Conservation (phyloP, 1,139 yeast genomes). For the Blastobotrys buckinghamii region DNA sequence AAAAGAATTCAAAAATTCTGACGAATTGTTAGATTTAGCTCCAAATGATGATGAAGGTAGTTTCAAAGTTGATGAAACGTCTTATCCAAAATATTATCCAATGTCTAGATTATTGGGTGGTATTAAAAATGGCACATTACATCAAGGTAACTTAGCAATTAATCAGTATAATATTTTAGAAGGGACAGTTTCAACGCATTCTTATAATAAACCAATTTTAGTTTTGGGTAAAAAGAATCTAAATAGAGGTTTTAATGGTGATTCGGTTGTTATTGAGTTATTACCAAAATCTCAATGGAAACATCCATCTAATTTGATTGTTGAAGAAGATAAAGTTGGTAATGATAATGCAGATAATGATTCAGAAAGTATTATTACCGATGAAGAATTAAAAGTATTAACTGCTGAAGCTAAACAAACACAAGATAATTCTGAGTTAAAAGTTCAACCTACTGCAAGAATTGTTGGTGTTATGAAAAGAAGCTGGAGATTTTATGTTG, state of each 20-base stretch:
- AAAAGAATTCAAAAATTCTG: constrained; percentile 66
- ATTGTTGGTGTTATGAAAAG: constrained; percentile 86
- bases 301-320: constrained; percentile 68
- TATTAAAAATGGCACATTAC: constrained; percentile 74
- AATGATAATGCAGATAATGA: constrained; percentile 42
- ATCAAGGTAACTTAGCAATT: constrained; percentile 76
- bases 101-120: constrained; percentile 88
- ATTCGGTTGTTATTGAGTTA: constrained; percentile 83
- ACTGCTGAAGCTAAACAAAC: constrained; percentile 69
- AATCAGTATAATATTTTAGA: constrained; percentile 86
- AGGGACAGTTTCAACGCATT: constrained; percentile 69
- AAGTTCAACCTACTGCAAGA: constrained; percentile 82
- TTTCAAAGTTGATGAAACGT: constrained; percentile 24
- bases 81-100: constrained; percentile 72
- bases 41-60: constrained; percentile 46
- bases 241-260: constrained; percentile 90
- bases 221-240: constrained; percentile 77
- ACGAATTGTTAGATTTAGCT: constrained; percentile 71
- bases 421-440: constrained; percentile 42
- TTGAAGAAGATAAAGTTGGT: constrained; percentile 66
- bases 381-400: constrained; percentile 65
- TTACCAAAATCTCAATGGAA: constrained; percentile 87
- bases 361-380: constrained; percentile 44
- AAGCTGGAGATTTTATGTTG: constrained; percentile 95
- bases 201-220: constrained; percentile 76